Evolutionary conservation across 768 basidiomycete species (phyloP), one percentile per base, ranked within the genome.

Genomic region (Tulasnella sp.): DNA sequence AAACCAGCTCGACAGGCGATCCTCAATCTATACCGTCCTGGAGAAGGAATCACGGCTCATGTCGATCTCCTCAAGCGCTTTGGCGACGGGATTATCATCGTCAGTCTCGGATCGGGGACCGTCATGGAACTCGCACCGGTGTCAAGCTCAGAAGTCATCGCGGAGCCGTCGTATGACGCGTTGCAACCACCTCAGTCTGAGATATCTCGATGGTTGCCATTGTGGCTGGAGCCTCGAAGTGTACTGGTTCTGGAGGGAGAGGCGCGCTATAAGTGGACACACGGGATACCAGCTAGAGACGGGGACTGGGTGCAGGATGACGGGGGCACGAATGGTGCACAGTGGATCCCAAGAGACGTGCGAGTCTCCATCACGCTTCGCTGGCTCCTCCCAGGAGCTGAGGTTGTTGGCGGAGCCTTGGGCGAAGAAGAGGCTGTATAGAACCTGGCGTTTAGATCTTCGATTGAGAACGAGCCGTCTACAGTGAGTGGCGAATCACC

Each of bases 41-140:
- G 93, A 5, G 82, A 92, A 68, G 93, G 93, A 10, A 97, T 98
- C 63, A 74, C 82, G 0, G 79, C 89, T 0, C 93, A 97, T 65
- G 78, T 98, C 44, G 93, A 98, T 67, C 75, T 98, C 22, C 77
- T 89, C 2, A 72, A 76, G 25, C 80, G 93, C 12, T 98, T 86
- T 66, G 90, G 80, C 5, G 89, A 94, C 67, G 92, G 89, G 1
- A 93, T 98, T 53, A 74, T 97, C 22, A 90, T 90, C 8, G 79
- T 94, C 53, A 92, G 87, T 64, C 73, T 98, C 25, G 79, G 81
- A 10, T 83, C 84, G 25, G 83, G 85, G 11, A 87, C 83, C 51
- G 84, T 81, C 12, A 93, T 94, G 90, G 76, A 76, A 24, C 91
- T 93, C 65, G 73, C 65, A 58, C 64, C 66, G 45, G 69, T 68